Percentiles rank a stretch among this genome's conserved stretches.
Conservation (phyloP, 352 stramenopile species). For the Blastocystis sp. region DNA sequence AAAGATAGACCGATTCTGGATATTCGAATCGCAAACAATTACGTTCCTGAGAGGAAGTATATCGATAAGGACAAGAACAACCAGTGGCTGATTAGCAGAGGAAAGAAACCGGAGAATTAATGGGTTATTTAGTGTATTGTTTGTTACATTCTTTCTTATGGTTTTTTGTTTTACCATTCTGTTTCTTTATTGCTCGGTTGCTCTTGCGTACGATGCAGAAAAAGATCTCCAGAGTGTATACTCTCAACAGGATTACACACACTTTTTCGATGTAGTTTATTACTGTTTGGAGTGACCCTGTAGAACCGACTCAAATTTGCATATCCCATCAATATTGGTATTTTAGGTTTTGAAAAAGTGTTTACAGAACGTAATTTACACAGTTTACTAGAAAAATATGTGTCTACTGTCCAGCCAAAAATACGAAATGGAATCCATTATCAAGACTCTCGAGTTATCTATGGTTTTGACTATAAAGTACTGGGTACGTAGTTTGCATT, state of each 20-base stretch:
- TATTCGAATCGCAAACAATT: neutral
- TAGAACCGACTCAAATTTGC: neutral
- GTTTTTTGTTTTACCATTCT: neutral
- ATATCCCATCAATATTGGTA: conserved; percentile 1
- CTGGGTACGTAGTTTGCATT: neutral
- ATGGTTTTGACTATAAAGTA: conserved; percentile 27
- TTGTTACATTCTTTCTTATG: conserved; percentile 14
- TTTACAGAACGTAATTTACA: neutral
- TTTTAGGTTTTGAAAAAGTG: conserved; percentile 22
- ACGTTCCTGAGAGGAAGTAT: conserved; percentile 10
- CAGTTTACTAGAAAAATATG: neutral
- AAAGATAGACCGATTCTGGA: conserved; percentile 50
- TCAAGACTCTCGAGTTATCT: conserved; percentile 9
- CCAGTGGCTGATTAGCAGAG: conserved; percentile 52
- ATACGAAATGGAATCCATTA: conserved; percentile 45
- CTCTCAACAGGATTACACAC: conserved; percentile 37
- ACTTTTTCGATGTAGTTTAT: neutral
- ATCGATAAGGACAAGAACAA: conserved; percentile 58
- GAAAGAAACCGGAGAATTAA: conserved; percentile 54
- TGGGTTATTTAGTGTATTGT: conserved; percentile 27
- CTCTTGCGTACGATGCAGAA: neutral
- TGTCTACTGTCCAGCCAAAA: neutral
- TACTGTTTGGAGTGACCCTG: neutral
- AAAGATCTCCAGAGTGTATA: conserved; percentile 47
- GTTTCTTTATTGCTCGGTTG: neutral